A percentile compares a stretch with the other conserved stretches of the same genome.
These are phyloP conservation scores for Priceomyces carsonii DNA, from an alignment of 805 yeast genomes.

Conservation along the genomic window DNA sequence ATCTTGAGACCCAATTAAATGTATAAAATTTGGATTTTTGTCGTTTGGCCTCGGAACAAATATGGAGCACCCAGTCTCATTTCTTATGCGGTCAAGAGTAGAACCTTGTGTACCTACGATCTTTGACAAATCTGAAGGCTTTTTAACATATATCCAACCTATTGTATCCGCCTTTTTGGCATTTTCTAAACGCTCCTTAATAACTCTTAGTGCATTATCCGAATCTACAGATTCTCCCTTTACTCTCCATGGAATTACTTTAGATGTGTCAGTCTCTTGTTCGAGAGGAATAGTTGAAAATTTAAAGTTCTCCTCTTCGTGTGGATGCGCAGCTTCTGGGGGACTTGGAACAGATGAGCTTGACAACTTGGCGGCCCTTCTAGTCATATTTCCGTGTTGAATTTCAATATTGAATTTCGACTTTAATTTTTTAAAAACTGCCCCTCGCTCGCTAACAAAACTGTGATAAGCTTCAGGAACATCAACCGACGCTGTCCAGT, in stretches of 20 bases:
- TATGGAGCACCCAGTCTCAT: conserved; percentile 56
- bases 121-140: conserved; percentile 54
- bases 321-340: conserved; percentile 47
- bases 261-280: conserved; percentile 4
- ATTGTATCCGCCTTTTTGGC: conserved; percentile 47
- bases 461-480: conserved; percentile 61
- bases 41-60: conserved; percentile 63
- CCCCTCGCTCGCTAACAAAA: conserved; percentile 67
- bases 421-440: conserved; percentile 55
- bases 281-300: conserved; percentile 43
- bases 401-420: conserved; percentile 56
- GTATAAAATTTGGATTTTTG: conserved; percentile 51
- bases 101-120: conserved; percentile 79
- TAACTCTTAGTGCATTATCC: conserved; percentile 50
- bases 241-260: conserved; percentile 65
- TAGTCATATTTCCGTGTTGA: conserved; percentile 52
- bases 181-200: conserved; percentile 50
- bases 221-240: conserved; percentile 53
- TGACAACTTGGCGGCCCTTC: conserved; percentile 53
- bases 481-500: conserved; percentile 51
- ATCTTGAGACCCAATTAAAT: conserved; percentile 59
- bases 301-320: conserved; percentile 38
- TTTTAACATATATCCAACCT: conserved; percentile 65
- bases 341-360: conserved; percentile 45
- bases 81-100: conserved; percentile 61